A percentile compares a stretch with the other conserved stretches of the same genome.
phyloP scores from a whole-genome alignment of 139 green algal genomes.

The Volvox africanus region DNA sequence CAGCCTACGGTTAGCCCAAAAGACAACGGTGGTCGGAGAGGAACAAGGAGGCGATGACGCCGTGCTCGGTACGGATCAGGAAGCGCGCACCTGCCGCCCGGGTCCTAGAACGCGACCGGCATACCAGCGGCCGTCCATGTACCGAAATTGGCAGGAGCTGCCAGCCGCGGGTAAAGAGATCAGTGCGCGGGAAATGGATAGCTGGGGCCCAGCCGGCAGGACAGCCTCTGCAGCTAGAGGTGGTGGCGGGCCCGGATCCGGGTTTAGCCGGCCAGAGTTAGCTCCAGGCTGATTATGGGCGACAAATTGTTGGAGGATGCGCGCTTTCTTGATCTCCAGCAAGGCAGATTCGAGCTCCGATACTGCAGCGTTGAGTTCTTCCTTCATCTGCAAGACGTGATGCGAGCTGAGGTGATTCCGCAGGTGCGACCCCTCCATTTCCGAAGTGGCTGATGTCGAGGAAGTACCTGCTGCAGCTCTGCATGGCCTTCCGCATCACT shows the following conservation, averaged over 20 bases:
- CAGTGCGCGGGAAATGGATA: neutral
- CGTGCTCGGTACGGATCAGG: no score
- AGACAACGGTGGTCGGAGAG: no score
- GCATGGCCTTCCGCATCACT: neutral
- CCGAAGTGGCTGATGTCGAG: neutral
- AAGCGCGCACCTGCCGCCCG: neutral
- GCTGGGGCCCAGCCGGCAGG: neutral
- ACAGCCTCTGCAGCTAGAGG: neutral
- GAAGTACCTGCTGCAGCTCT: constrained; percentile 24
- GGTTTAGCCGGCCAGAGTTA: no score
- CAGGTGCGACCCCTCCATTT: neutral
- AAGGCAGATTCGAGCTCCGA: constrained; percentile 30
- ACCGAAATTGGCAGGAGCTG: constrained; percentile 41
- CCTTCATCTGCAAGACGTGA: neutral
- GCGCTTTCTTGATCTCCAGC: constrained; percentile 21
- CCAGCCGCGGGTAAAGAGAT: neutral
- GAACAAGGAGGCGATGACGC: no score
- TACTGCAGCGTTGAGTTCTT: constrained; percentile 10
- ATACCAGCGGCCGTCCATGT: constrained; percentile 54
- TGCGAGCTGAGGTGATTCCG: neutral
- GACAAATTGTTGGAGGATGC: constrained; percentile 21
- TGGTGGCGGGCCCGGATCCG: neutral
- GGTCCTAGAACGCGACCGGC: constrained; percentile 5
- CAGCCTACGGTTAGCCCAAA: neutral
- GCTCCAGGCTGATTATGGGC: neutral